phyloP scores from a whole-genome alignment of 441 rosid species.

The Mallotus repandus region DNA sequence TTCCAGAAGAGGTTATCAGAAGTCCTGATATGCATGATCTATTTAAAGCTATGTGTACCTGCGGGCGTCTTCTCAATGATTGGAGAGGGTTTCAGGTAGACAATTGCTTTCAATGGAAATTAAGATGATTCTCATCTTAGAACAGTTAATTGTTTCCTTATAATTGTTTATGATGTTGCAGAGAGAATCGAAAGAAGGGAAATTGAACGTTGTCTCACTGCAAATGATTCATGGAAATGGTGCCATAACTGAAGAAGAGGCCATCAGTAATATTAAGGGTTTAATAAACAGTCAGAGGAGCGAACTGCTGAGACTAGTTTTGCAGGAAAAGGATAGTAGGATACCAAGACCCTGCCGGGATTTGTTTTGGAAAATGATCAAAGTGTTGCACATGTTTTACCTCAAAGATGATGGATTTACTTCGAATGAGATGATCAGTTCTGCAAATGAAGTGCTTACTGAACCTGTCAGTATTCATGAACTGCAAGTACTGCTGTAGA shows the following conservation, averaged over 20 bases:
- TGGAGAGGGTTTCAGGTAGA: constrained; percentile 59
- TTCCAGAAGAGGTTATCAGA: constrained; percentile 41
- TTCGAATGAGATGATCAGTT: constrained; percentile 41
- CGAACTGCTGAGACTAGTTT: constrained; percentile 49
- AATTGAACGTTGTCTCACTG: constrained; percentile 61
- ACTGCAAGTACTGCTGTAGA: constrained; percentile 5
- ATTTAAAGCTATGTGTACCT: constrained; percentile 55
- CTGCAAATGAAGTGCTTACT: constrained; percentile 46
- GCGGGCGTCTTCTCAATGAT: constrained; percentile 83
- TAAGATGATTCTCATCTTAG: neutral
- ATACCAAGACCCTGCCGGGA: constrained; percentile 74
- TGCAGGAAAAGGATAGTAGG: constrained; percentile 46
- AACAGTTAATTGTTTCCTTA: neutral
- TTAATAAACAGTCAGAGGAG: constrained; percentile 37
- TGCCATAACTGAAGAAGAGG: constrained; percentile 41
- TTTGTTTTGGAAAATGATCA: constrained; percentile 74
- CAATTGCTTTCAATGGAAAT: neutral
- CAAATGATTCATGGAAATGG: constrained; percentile 39
- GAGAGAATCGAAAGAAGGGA: constrained; percentile 70
- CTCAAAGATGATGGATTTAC: constrained; percentile 76
- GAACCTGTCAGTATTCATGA: constrained; percentile 37
- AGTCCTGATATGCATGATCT: constrained; percentile 42
- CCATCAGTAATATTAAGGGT: constrained; percentile 32
- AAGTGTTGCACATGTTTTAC: constrained; percentile 68
- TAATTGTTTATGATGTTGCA: constrained; percentile 26